Evolutionary conservation across 2,329 filamentous ascomycete species (phyloP).

Genomic region (Apiospora sp.): DNA sequence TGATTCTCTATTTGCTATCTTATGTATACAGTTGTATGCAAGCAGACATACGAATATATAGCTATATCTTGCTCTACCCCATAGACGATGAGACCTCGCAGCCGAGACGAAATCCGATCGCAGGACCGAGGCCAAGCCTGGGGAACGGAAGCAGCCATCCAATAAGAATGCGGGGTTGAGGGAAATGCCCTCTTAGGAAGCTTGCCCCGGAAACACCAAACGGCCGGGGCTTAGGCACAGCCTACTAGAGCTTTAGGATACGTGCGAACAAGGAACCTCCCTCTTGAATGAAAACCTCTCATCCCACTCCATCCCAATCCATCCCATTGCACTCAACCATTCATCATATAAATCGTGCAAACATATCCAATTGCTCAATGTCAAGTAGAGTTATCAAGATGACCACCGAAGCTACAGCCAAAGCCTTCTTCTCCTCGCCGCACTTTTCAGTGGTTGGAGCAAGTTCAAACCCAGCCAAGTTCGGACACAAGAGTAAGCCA

Average conservation of each 20-base stretch:
- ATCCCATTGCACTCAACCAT: neutral
- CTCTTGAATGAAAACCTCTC: neutral
- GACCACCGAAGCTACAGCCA: slow-evolving; percentile 75
- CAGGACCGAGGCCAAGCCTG: neutral
- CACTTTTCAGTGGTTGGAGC: slow-evolving; percentile 91
- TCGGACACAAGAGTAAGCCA: slow-evolving; percentile 80
- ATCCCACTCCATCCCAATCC: slow-evolving; percentile 16
- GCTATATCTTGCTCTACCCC: neutral
- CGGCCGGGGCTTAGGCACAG: neutral
- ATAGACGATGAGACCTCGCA: slow-evolving; percentile 15
- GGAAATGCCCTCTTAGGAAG: neutral
- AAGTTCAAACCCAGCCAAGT: slow-evolving; percentile 84
- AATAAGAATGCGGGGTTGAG: neutral
- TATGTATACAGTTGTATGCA: neutral
- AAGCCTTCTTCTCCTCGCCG: slow-evolving; percentile 80
- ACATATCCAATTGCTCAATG: slow-evolving; percentile 1
- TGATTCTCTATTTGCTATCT: neutral
- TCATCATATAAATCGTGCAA: slow-evolving; percentile 26
- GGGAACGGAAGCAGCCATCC: neutral
- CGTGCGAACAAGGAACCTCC: neutral
- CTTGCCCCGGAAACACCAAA: slow-evolving; percentile 11
- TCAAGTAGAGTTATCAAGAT: slow-evolving; percentile 47
- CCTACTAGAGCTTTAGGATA: neutral
- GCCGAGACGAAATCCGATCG: slow-evolving; percentile 12
- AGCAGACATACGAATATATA: neutral